Evolutionary conservation across 176 grass and related monocot species (phyloP).

Genomic region (Chloris gayana): DNA sequence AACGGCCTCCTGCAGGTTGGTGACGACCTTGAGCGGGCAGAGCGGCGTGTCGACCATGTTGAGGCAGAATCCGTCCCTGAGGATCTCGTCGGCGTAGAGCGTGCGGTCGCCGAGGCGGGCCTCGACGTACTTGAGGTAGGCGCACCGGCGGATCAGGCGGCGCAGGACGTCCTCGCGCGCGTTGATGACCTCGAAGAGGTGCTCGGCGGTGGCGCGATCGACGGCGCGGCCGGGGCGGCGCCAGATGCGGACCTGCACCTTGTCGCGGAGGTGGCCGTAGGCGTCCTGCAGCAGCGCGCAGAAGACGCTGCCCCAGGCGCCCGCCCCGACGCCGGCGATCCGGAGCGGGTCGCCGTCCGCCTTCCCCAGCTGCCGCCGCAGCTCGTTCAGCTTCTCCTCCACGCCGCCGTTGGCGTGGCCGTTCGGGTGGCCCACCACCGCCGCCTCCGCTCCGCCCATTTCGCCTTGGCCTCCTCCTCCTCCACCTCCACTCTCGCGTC

Average conservation of each 20-base stretch:
- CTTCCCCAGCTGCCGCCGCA: conserved; percentile 81
- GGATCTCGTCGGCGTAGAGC: conserved; percentile 93
- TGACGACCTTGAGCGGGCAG: conserved; percentile 96
- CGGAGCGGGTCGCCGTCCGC: conserved; percentile 73
- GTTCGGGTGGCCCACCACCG: conserved; percentile 40
- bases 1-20: conserved; percentile 95
- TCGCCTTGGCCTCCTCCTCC: not conserved
- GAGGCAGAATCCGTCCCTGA: conserved; percentile 91
- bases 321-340: conserved; percentile 88
- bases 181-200: conserved; percentile 96
- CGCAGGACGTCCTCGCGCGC: conserved; percentile 89
- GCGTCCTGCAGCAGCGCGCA: conserved; percentile 91
- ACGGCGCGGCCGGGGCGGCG: conserved; percentile 73
- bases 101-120: conserved; percentile 81
- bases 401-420: conserved; percentile 62
- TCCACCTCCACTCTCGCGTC: not conserved
- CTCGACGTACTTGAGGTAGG: conserved; percentile 97
- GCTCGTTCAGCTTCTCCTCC: conserved; percentile 86
- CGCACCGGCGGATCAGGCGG: conserved; percentile 72
- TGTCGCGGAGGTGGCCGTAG: conserved; percentile 90
- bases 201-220: conserved; percentile 79
- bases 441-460: conserved; percentile 47
- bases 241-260: conserved; percentile 93
- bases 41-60: conserved; percentile 98
- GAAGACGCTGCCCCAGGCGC: conserved; percentile 97